A percentile compares a stretch with the other conserved stretches of the same genome.
Conservation (phyloP, 345 rosid genomes). For the Eutrema heterophyllum region DNA sequence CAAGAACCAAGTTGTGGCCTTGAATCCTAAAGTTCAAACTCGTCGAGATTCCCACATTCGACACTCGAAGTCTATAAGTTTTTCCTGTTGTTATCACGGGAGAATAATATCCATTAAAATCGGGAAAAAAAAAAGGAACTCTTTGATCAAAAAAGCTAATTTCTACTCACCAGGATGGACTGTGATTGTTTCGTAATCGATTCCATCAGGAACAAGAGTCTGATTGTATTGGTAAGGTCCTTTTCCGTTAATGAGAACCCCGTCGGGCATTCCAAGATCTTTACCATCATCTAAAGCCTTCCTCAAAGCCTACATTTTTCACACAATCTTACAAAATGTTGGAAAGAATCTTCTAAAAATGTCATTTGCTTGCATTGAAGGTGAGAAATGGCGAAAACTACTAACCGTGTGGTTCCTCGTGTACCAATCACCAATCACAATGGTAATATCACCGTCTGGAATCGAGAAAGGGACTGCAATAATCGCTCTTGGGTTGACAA, state of each 20-base stretch:
- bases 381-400: not conserved
- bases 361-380: not conserved
- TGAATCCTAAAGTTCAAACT: conserved; percentile 96
- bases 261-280: conserved; percentile 94
- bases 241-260: conserved; percentile 95
- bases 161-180: conserved; percentile 83
- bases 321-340: conserved; percentile 5
- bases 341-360: not conserved
- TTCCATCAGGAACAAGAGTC: conserved; percentile 77
- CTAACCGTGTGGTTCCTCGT: conserved; percentile 90
- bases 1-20: conserved; percentile 83
- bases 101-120: not conserved
- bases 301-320: conserved; percentile 67
- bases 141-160: not conserved
- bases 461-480: conserved; percentile 82
- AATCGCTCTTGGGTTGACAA: conserved; percentile 67
- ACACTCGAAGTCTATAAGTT: conserved; percentile 86
- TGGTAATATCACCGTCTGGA: conserved; percentile 75
- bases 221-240: conserved; percentile 88
- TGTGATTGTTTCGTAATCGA: conserved; percentile 65
- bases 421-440: conserved; percentile 95
- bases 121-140: not conserved
- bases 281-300: conserved; percentile 85
- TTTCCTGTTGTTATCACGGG: conserved; percentile 48
- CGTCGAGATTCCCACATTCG: conserved; percentile 90